Evolutionary conservation across 2,329 filamentous ascomycete genomes (phyloP), one percentile per base, ranked within the genome.

Genomic region (Nothophaeocryptopus gaeumannii): DNA sequence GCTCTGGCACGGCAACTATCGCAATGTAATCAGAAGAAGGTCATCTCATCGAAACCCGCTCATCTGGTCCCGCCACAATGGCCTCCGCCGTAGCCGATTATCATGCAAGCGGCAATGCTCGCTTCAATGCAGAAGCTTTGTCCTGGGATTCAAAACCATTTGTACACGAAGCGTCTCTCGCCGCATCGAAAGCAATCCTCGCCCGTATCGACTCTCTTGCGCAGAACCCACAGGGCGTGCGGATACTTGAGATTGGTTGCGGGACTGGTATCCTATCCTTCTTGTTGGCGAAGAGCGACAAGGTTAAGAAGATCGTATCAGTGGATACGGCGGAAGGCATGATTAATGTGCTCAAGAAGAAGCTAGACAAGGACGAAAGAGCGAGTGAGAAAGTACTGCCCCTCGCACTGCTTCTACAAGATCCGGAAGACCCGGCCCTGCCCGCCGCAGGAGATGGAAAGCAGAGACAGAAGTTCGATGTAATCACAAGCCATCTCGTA

Each of bases 311-410:
- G 15, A 51, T 62, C 10, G 57, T 62, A 9, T 56, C 58, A 4
- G 55, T 62, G 10, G 60, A 63, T 36, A 58, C 58, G 2, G 60
- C 58, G 9, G 51, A 63, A 20, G 60, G 60, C 42, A 63, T 61
- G 60, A 63, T 63, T 36, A 50, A 59, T 16, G 58, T 61, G 2
- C 20, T 61, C 12, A 56, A 58, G 34, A 47, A 51, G 29, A 62
- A 62, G 36, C 30, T 60, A 1, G 29, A 47, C 3, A 52, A 53
- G 36, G 33, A 51, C 5, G 46, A 50, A 32, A 35, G 29, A 11
- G 53, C 55, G 9, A 54, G 52, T 8, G 45, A 42, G 29, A 62
- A 62, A 15, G 61, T 62, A 16, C 7, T 58, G 1, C 58, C 60
- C 8, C 33, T 63, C 29, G 54, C 58, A 16, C 40, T 63, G 2